A percentile compares a stretch with the other conserved stretches of the same genome.
These are phyloP conservation scores for Skeletonema marinoi DNA, from an alignment of 108 stramenopile species.

Conservation along the genomic window DNA sequence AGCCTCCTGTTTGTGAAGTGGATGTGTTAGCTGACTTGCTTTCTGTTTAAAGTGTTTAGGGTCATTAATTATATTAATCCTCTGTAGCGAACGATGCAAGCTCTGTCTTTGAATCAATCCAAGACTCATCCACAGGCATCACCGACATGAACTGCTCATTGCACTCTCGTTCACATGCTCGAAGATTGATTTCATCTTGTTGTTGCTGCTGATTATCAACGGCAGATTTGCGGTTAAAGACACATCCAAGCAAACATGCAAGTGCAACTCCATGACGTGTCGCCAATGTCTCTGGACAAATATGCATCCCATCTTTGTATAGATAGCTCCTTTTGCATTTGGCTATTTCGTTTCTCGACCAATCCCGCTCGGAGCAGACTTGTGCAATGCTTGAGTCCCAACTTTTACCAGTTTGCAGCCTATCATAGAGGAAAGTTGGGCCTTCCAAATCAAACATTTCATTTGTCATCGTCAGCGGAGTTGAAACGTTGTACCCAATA, in stretches of 20 bases:
- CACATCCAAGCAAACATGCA: slow-evolving; percentile 50
- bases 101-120: slow-evolving; percentile 1
- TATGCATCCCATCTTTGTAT: slow-evolving; percentile 49
- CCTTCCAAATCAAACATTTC: slow-evolving; percentile 27
- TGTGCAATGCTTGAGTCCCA: slow-evolving; percentile 36
- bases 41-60: background rate
- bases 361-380: slow-evolving; percentile 22
- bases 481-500: slow-evolving; percentile 27
- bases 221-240: slow-evolving; percentile 17
- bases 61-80: background rate
- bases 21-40: slow-evolving; percentile 16
- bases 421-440: slow-evolving; percentile 31
- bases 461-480: slow-evolving; percentile 9
- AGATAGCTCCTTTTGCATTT: slow-evolving; percentile 38
- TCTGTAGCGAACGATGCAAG: background rate
- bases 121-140: slow-evolving; percentile 10
- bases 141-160: slow-evolving; percentile 22
- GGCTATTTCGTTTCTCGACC: background rate
- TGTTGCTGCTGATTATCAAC: background rate
- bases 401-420: slow-evolving; percentile 9
- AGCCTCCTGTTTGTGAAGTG: slow-evolving; percentile 12
- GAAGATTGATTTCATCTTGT: slow-evolving; percentile 12
- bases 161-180: slow-evolving; percentile 18
- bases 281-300: slow-evolving; percentile 49
- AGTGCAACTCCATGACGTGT: slow-evolving; percentile 34